Conservation (phyloP, 768 basidiomycete genomes). For the Boletales sp. region DNA sequence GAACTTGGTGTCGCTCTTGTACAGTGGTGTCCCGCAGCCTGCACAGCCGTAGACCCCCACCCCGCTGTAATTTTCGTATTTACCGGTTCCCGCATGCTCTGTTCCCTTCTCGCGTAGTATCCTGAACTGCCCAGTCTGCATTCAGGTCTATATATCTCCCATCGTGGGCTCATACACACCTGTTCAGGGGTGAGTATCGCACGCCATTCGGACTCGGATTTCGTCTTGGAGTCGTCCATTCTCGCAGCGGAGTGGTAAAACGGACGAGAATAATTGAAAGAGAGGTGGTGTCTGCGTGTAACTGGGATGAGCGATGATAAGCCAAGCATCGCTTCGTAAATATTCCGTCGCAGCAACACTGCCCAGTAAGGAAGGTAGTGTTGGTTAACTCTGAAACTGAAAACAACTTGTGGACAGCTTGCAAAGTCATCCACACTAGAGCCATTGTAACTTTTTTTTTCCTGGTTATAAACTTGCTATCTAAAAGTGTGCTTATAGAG, state of each 20-base stretch:
- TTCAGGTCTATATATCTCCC: not conserved
- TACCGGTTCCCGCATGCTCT: slow-evolving; percentile 71
- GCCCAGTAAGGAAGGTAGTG: no score
- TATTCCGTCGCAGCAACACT: no score
- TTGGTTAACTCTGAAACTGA: no score
- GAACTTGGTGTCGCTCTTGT: slow-evolving; percentile 89
- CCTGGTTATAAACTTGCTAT: no score
- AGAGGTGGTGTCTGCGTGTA: not conserved
- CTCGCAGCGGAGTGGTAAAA: slow-evolving; percentile 3
- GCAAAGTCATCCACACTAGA: no score
- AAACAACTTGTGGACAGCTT: no score
- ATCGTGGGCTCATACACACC: slow-evolving; percentile 39
- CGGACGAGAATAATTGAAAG: not conserved
- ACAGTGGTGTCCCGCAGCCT: slow-evolving; percentile 78
- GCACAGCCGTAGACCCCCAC: slow-evolving; percentile 76
- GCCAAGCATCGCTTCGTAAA: not conserved
- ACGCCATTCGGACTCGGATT: slow-evolving; percentile 81
- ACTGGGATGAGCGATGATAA: not conserved
- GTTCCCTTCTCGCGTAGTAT: slow-evolving; percentile 87
- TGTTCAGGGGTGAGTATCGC: slow-evolving; percentile 79
- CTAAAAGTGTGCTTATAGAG: no score
- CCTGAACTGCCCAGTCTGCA: slow-evolving; percentile 56
- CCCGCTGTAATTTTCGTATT: slow-evolving; percentile 67
- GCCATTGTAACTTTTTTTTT: no score
- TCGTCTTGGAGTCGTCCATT: slow-evolving; percentile 28